Evolutionary conservation across 2,329 filamentous ascomycete species (phyloP).

Genomic region (Aspergillus sojae): DNA sequence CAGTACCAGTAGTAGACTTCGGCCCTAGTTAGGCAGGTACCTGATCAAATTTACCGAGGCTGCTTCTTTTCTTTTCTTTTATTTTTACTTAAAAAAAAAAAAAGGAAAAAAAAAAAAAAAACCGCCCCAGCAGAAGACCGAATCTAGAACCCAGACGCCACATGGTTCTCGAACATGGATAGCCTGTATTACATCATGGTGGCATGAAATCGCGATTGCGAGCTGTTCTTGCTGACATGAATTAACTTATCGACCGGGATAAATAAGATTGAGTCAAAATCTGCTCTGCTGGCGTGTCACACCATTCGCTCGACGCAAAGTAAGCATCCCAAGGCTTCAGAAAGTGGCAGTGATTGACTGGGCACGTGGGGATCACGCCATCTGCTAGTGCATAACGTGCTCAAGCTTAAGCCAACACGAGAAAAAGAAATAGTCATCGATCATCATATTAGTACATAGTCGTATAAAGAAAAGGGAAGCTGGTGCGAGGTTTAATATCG

Average conservation of each 20-base stretch:
- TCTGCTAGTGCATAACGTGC: constrained; percentile 18
- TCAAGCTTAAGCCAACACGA: constrained; percentile 11
- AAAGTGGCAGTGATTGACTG: background rate
- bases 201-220: background rate
- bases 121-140: background rate
- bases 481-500: background rate
- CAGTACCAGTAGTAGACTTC: background rate
- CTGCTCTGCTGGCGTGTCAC: background rate
- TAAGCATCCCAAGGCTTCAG: background rate
- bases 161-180: background rate
- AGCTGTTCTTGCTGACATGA: background rate
- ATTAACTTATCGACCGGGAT: too few relatives aligned
- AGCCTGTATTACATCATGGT: background rate
- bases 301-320: background rate
- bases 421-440: background rate
- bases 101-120: too few relatives aligned
- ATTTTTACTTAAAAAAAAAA: too few relatives aligned
- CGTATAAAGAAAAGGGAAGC: background rate
- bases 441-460: background rate
- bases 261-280: background rate
- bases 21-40: background rate
- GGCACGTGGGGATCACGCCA: constrained; percentile 15
- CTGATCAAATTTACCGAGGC: too few relatives aligned
- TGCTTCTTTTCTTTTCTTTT: too few relatives aligned
- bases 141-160: background rate